Base-by-base conservation (phyloP, 352 stramenopile species). In the Phytopythium montanum region DNA sequence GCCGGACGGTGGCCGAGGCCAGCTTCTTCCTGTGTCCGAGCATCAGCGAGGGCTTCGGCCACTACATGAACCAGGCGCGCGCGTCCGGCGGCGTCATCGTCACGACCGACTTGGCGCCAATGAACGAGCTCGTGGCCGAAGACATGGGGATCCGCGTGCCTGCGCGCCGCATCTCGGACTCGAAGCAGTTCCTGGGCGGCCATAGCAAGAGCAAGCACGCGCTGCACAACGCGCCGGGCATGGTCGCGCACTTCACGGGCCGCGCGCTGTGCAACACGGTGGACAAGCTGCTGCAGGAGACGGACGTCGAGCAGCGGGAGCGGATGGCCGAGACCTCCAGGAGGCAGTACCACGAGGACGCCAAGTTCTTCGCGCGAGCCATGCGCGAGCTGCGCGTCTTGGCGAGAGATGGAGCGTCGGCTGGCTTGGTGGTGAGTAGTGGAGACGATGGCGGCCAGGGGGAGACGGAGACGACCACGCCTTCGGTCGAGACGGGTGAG, bases 41-140 rank as follows among this genome's bases (percentile, higher is more conserved):
- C 66, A 55, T 64, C 26, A 73, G 73, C 65, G 80, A 90, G 62
- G 80, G 77, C 2, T 89, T 81, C 48, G 79, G 78, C 13, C 79
- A 88, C 67, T 88, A 88, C 60, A 76, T 88, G 62, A 88, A 88
- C 60, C 79, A 88, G 31, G 76, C 76, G 31, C 72, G 75, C 10
- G 79, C 79, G 19, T 64, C 73, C 0, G 74, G 79, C 8, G 79
- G 66, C 10, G 60, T 86, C 13, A 74, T 88, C 36, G 46, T 88
- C 49, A 79, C 76, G 2, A 77, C 79, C 1, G 64, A 88, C 50
- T 39, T 76, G 39, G 64, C 73, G 34, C 79, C 79, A 5, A 85
- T 88, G 76, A 86, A 83, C 54, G 79, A 88, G 42, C 52, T 88
- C 34, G 63, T 88, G 21, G 67, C 66, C 19, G 60, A 72, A 19